Evolutionary conservation across 2,329 filamentous ascomycete species (phyloP).

Genomic region (Madurella fahalii): DNA sequence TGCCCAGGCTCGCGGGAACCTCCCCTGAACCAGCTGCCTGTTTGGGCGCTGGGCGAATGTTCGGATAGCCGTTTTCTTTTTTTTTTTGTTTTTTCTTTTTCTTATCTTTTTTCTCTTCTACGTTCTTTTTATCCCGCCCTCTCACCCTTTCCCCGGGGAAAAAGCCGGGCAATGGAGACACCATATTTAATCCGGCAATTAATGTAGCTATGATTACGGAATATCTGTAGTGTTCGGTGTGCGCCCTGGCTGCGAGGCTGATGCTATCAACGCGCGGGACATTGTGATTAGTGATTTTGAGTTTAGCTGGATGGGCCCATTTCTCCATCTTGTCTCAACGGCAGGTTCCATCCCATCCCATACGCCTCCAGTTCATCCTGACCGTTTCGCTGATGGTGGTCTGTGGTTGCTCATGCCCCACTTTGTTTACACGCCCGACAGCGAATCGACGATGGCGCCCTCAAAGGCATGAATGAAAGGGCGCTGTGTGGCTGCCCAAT

Average conservation of each 20-base stretch:
- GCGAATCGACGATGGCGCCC: neutral
- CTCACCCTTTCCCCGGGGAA: no score
- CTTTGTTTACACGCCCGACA: neutral
- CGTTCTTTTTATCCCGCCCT: neutral
- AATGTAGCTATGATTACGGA: no score
- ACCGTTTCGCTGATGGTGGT: neutral
- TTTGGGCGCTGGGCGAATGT: neutral
- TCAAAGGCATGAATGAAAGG: constrained; percentile 1
- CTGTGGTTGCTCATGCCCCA: neutral
- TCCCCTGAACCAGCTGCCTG: neutral
- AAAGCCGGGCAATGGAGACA: no score
- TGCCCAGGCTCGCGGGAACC: neutral
- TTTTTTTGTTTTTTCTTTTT: neutral
- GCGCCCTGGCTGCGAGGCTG: no score
- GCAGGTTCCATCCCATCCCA: no score
- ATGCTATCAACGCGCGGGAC: no score
- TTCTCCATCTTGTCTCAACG: no score
- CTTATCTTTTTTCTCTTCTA: neutral
- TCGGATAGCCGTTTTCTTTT: neutral
- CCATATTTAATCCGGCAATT: no score
- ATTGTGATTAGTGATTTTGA: no score
- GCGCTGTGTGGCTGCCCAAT: constrained; percentile 17
- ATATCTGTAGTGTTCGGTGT: no score
- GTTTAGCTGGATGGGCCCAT: no score
- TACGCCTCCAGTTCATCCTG: no score